A percentile compares a stretch with the other conserved stretches of the same genome.
Evolutionary conservation across 345 rosid genomes (phyloP).

Genomic region (Syzygium grande): DNA sequence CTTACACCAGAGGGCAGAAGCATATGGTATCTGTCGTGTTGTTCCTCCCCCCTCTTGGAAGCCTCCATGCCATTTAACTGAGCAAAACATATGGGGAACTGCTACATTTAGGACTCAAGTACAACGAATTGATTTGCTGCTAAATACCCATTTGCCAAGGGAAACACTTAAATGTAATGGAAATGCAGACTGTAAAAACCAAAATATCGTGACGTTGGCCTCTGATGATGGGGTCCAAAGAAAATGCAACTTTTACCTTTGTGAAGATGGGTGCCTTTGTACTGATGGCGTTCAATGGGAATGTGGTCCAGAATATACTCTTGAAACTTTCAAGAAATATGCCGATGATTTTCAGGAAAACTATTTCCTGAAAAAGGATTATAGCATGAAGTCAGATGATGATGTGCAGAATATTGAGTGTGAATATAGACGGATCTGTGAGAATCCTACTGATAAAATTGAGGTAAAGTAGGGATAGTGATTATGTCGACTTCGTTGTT

Average conservation of each 20-base stretch:
- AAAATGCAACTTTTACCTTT: conserved; percentile 5
- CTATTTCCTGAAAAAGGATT: conserved; percentile 24
- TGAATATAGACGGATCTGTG: conserved; percentile 51
- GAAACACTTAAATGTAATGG: conserved; percentile 12
- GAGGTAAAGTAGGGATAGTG: conserved; percentile 34
- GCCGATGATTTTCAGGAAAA: conserved; percentile 39
- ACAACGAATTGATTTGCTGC: conserved; percentile 41
- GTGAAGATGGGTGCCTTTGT: conserved; percentile 15
- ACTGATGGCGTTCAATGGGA: conserved; percentile 13
- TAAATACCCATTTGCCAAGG: conserved; percentile 8
- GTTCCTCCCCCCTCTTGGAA: conserved; percentile 75
- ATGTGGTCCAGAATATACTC: conserved; percentile 33
- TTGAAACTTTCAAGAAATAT: conserved; percentile 37
- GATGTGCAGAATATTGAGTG: conserved; percentile 41
- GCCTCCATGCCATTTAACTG: conserved; percentile 43
- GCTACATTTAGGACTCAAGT: conserved; percentile 30
- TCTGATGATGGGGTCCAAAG: conserved; percentile 7
- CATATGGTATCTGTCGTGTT: conserved; percentile 66
- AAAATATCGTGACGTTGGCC: conserved; percentile 2
- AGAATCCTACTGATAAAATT: conserved; percentile 37
- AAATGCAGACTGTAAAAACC: conserved; percentile 5
- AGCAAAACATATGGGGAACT: conserved; percentile 35
- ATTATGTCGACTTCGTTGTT: background rate
- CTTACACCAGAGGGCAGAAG: conserved; percentile 39
- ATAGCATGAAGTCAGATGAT: conserved; percentile 4